Percentiles rank a stretch among this genome's conserved stretches.
Conservation (phyloP, 306 rosid genomes). For the Pterocarpus macrocarpus region DNA sequence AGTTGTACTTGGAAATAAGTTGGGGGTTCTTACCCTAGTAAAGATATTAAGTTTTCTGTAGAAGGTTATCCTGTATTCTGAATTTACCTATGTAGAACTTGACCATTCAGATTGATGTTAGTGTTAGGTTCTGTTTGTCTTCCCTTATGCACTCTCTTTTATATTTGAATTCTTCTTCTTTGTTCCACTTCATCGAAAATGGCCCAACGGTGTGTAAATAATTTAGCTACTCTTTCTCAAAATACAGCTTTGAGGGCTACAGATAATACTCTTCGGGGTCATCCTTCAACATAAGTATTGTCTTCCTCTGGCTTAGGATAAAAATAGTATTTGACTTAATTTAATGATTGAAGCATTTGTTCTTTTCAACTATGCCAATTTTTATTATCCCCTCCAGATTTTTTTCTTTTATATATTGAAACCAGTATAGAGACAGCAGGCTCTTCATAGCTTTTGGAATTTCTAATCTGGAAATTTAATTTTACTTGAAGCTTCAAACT, state of each 20-base stretch:
- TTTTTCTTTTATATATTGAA: background rate
- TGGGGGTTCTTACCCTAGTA: background rate
- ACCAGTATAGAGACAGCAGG: background rate
- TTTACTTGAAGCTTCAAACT: too few species aligned
- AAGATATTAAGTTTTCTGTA: background rate
- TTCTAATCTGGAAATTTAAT: too few species aligned
- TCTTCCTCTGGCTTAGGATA: background rate
- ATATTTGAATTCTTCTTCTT: too few species aligned
- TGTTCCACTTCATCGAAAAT: too few species aligned
- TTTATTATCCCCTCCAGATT: background rate
- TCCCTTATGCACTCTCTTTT: background rate
- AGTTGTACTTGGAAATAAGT: background rate
- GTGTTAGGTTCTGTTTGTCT: background rate
- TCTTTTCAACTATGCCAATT: background rate
- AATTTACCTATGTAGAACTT: slow-evolving; percentile 1
- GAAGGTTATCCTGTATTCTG: background rate
- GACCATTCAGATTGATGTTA: background rate
- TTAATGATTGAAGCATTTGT: background rate
- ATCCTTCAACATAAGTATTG: background rate
- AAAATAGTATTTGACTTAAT: background rate
- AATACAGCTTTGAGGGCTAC: background rate
- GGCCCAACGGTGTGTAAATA: too few species aligned
- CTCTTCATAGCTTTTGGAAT: too few species aligned
- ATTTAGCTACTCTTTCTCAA: background rate
- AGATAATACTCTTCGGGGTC: background rate